phyloP scores from a whole-genome alignment of 2,329 filamentous ascomycete species.

The Phaeosphaeria sp. region DNA sequence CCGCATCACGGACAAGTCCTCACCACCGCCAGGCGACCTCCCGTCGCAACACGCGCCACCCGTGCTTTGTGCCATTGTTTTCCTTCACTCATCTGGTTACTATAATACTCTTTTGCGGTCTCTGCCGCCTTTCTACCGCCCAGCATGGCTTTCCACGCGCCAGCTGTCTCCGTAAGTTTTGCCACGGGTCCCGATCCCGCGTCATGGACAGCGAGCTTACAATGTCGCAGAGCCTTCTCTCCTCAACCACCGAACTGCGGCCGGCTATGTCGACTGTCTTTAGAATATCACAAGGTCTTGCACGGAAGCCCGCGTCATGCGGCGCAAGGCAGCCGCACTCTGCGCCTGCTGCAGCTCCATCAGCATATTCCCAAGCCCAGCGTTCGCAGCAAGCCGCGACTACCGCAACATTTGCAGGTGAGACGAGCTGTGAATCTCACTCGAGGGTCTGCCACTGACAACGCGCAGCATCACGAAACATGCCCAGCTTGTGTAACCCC shows the following conservation, averaged over 20 bases:
- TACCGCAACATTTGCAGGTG: slow-evolving; percentile 13
- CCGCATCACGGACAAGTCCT: slow-evolving; percentile 26
- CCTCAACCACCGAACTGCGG: slow-evolving; percentile 48
- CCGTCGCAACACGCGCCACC: slow-evolving; percentile 24
- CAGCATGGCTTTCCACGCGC: slow-evolving; percentile 61
- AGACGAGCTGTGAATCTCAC: background rate
- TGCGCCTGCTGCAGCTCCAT: slow-evolving; percentile 9
- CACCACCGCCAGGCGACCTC: slow-evolving; percentile 22
- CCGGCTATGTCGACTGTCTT: slow-evolving; percentile 49
- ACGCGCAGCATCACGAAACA: slow-evolving; percentile 37
- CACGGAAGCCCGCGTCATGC: slow-evolving; percentile 27
- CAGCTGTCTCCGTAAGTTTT: slow-evolving; percentile 56
- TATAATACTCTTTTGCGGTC: slow-evolving; percentile 30
- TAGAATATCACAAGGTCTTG: slow-evolving; percentile 41
- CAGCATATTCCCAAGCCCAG: slow-evolving; percentile 11
- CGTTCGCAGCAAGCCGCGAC: slow-evolving; percentile 19
- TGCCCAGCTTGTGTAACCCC: slow-evolving; percentile 44
- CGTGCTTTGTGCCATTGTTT: slow-evolving; percentile 28
- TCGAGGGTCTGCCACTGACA: slow-evolving; percentile 4
- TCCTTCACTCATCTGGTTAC: slow-evolving; percentile 24
- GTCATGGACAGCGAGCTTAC: slow-evolving; percentile 27
- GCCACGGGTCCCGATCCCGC: slow-evolving; percentile 35
- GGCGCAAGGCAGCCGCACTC: slow-evolving; percentile 30
- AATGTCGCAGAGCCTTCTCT: slow-evolving; percentile 52
- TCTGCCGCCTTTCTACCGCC: slow-evolving; percentile 32